Evolutionary conservation across 768 basidiomycete species (phyloP), one percentile per base, ranked within the genome.

Genomic region (Phlebiopsis gigantea): DNA sequence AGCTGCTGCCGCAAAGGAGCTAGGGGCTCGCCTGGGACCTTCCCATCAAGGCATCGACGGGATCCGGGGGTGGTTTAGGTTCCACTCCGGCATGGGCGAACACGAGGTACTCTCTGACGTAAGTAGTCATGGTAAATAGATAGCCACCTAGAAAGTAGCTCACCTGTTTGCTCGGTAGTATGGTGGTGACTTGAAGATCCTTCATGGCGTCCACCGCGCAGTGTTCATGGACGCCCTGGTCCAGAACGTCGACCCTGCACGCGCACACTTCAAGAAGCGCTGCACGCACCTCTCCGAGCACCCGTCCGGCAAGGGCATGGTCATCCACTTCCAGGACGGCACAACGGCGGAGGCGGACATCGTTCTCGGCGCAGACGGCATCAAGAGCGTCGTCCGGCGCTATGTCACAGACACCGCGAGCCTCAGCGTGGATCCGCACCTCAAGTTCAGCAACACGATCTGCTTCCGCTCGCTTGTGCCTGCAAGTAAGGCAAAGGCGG

Each of bases 381-480:
- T 73, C 61, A 66, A 65, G 57, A 74, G 74, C 60, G 61, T 66
- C 3, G 66, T 73, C 15, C 76, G 81, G 39, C 59, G 59, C 44
- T 69, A 67, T 47, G 74, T 82, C n/a, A 62, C 68, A 2, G 71
- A 68, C 17, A 64, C 62, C 1, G 58, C 59, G 15, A 70, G 67
- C 17, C 63, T 60, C 1, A 59, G 59, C 15, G 52, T 61, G 10
- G 53, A 57, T 21, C 65, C 65, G 41, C 57, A 65, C 44, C 66
- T 77, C 10, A 64, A 64, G 17, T 84, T 76, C 66, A 76, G 77
- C n/a, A 74, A 77, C 54, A 75, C 74, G 2, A 71, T 74, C 30
- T 79, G 78, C 2, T 82, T 79, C 64, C 77, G 82, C 44, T 77
- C 74, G 0, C 60, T 84, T 7, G 68, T 83, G 14, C 70, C 76